A percentile compares a stretch with the other conserved stretches of the same genome.
phyloP scores from a whole-genome alignment of 768 basidiomycete genomes.

The Xerocomellus amylosporus region DNA sequence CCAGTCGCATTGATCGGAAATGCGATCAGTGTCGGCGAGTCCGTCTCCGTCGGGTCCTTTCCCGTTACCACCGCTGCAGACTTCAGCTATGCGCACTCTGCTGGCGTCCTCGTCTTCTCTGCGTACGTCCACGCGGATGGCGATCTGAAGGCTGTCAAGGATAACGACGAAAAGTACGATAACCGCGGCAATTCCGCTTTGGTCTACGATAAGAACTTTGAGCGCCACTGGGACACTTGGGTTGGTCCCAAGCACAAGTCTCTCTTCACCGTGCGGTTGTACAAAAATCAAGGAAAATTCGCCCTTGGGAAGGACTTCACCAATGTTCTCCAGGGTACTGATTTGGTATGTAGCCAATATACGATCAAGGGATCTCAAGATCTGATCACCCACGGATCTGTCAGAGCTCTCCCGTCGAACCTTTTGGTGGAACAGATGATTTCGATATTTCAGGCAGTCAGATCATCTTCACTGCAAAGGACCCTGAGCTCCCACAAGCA shows the following conservation, averaged over 20 bases:
- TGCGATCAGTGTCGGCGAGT: conserved; percentile 35
- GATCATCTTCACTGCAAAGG: conserved; percentile 84
- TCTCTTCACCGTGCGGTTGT: conserved; percentile 66
- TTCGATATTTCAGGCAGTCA: conserved; percentile 68
- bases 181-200: conserved; percentile 68
- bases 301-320: conserved; percentile 48
- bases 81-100: conserved; percentile 60
- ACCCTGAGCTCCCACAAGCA: conserved; percentile 70
- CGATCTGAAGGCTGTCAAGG: conserved; percentile 61
- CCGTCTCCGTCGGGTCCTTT: conserved; percentile 56
- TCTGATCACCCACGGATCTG: background rate
- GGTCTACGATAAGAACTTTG: conserved; percentile 67
- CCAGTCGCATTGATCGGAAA: conserved; percentile 46
- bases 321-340: conserved; percentile 63
- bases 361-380: background rate
- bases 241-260: conserved; percentile 64
- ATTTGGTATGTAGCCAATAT: conserved; percentile 50
- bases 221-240: conserved; percentile 83
- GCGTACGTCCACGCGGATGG: conserved; percentile 79
- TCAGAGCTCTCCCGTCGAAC: conserved; percentile 74
- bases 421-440: conserved; percentile 83
- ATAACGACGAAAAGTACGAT: conserved; percentile 70
- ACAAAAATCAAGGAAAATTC: conserved; percentile 49
- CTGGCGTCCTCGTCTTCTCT: conserved; percentile 76
- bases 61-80: conserved; percentile 67